Evolutionary conservation across 306 rosid species (phyloP).

Genomic region (Quillaja saponaria): DNA sequence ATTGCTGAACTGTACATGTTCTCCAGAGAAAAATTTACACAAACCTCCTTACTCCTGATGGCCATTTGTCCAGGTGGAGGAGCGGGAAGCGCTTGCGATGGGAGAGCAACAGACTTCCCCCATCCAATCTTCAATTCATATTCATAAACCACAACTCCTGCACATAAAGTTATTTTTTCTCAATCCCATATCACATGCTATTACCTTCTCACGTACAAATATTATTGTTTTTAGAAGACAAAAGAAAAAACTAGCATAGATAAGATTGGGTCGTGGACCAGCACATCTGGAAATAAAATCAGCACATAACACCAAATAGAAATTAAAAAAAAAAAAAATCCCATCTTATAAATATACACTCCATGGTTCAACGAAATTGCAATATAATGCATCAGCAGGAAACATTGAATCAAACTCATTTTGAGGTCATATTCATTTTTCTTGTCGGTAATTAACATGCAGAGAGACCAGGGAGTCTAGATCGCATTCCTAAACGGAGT

Average conservation of each 20-base stretch:
- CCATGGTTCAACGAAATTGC: neutral
- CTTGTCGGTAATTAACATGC: too few relatives aligned
- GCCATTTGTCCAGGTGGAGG: slow-evolving; percentile 99
- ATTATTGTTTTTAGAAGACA: slow-evolving; percentile 10
- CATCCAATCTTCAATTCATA: slow-evolving; percentile 98
- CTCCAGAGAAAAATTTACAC: neutral
- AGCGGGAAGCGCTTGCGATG: slow-evolving; percentile 98
- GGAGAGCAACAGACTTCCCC: slow-evolving; percentile 98
- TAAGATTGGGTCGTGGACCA: neutral
- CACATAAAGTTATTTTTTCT: slow-evolving; percentile 37
- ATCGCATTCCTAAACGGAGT: too few relatives aligned
- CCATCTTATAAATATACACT: neutral
- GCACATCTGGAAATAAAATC: neutral
- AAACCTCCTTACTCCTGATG: slow-evolving; percentile 98
- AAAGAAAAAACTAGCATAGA: neutral
- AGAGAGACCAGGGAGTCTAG: too few relatives aligned
- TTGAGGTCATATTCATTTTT: too few relatives aligned
- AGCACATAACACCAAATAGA: too few relatives aligned
- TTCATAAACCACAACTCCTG: slow-evolving; percentile 98
- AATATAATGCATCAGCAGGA: too few relatives aligned
- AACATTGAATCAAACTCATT: too few relatives aligned
- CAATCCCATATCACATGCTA: slow-evolving; percentile 16
- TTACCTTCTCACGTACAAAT: slow-evolving; percentile 21
- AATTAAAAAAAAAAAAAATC: neutral
- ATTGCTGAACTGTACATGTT: neutral